Percentiles rank a stretch among this genome's conserved stretches.
Conservation (phyloP, 345 rosid species). For the Adansonia digitata region DNA sequence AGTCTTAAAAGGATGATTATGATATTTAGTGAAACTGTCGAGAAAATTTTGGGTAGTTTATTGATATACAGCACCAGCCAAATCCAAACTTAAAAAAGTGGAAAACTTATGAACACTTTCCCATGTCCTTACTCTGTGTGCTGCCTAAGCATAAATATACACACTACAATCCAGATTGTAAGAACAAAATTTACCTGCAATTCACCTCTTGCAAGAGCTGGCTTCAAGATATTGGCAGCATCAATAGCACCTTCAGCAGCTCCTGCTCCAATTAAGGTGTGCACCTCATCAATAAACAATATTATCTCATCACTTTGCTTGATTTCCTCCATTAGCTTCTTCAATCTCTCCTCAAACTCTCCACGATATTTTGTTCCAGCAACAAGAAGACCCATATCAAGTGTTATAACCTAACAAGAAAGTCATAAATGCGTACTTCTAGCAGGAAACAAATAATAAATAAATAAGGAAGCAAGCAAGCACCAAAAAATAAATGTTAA, state of each 20-base stretch:
- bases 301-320: slow-evolving; percentile 93
- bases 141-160: not conserved
- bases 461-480: not conserved
- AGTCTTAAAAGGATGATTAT: not conserved
- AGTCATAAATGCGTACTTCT: not conserved
- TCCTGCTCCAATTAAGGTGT: slow-evolving; percentile 96
- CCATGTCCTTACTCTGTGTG: not conserved
- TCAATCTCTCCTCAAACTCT: slow-evolving; percentile 93
- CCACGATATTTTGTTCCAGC: slow-evolving; percentile 99
- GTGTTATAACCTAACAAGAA: slow-evolving; percentile 66
- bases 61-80: not conserved
- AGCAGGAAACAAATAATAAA: not conserved
- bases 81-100: not conserved
- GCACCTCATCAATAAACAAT: slow-evolving; percentile 96
- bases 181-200: slow-evolving; percentile 57
- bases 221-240: slow-evolving; percentile 98
- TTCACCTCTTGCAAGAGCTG: slow-evolving; percentile 99
- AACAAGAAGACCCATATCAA: slow-evolving; percentile 98
- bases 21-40: not conserved
- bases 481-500: not conserved
- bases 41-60: not conserved
- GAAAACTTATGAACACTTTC: not conserved
- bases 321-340: slow-evolving; percentile 98
- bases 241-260: slow-evolving; percentile 98
- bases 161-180: not conserved